Evolutionary conservation across 164 flowering plant genomes (phyloP).

Genomic region (Aristolochia fimbriata): DNA sequence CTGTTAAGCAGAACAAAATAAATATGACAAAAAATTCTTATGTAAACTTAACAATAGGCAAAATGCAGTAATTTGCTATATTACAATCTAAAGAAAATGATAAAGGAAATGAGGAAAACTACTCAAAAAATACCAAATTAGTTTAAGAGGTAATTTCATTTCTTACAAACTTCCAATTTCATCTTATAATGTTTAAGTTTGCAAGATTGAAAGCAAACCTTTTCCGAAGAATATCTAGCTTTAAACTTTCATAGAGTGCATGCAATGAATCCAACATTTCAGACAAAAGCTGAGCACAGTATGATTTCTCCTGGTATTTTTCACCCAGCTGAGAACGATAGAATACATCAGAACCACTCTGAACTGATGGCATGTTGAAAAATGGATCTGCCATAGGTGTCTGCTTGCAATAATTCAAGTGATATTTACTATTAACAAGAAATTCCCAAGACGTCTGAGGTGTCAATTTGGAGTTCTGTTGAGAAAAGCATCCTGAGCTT

Average conservation of each 20-base stretch:
- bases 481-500: conserved; percentile 12
- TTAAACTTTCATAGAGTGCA: conserved; percentile 86
- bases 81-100: no score
- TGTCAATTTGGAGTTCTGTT: conserved; percentile 12
- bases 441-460: conserved; percentile 72
- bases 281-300: conserved; percentile 33
- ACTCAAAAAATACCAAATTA: no score
- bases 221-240: conserved; percentile 74
- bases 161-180: no score
- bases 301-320: conserved; percentile 25
- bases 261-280: conserved; percentile 67
- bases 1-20: conserved; percentile 27
- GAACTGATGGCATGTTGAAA: conserved; percentile 14
- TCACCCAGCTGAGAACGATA: conserved; percentile 11
- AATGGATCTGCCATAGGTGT: conserved; percentile 19
- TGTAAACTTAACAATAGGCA: no score
- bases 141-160: no score
- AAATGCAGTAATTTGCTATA: no score
- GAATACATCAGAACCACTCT: conserved; percentile 15
- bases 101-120: no score
- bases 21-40: not conserved
- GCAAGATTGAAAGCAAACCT: conserved; percentile 23
- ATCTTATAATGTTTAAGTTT: no score
- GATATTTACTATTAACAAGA: conserved; percentile 61
- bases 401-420: conserved; percentile 35